Evolutionary conservation across 257 asterid species (phyloP).

Genomic region (Oldenlandia corymbosa): DNA sequence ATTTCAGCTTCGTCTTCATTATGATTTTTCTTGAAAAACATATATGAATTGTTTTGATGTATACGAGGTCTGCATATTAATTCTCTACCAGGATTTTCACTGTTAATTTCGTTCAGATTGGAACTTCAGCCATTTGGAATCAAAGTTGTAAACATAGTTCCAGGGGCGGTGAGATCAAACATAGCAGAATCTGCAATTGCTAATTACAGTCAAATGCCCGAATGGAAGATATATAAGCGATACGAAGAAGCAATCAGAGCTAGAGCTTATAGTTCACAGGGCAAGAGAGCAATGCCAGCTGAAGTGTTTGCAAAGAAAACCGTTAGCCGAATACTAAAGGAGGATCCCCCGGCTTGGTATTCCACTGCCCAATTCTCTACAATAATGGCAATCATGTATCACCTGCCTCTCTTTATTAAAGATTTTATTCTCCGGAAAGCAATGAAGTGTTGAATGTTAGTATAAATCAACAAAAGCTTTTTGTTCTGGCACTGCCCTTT

Average conservation of each 20-base stretch:
- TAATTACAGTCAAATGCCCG: conserved; percentile 61
- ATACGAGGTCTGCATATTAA: background rate
- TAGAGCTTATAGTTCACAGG: conserved; percentile 63
- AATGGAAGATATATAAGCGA: conserved; percentile 77
- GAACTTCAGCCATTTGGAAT: conserved; percentile 52
- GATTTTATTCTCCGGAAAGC: conserved; percentile 51
- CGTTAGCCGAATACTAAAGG: conserved; percentile 56
- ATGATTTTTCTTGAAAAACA: background rate
- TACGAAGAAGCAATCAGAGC: conserved; percentile 59
- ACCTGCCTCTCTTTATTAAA: conserved; percentile 57
- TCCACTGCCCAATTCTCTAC: conserved; percentile 61
- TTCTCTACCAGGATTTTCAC: background rate
- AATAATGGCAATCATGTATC: conserved; percentile 37
- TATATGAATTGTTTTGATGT: background rate
- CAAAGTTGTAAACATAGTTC: conserved; percentile 64
- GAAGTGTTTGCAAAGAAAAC: conserved; percentile 78
- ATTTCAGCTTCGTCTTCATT: background rate
- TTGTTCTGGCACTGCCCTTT: too few species aligned
- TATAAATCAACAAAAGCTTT: background rate
- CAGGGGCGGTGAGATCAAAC: conserved; percentile 79
- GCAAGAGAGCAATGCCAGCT: conserved; percentile 59
- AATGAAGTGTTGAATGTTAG: conserved; percentile 34
- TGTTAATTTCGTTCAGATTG: conserved; percentile 22
- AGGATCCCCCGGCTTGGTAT: conserved; percentile 74
- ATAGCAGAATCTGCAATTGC: conserved; percentile 60